These are phyloP conservation scores for Endothia cerciana DNA, from an alignment of 2,329 filamentous ascomycete species.

Conservation along the genomic window DNA sequence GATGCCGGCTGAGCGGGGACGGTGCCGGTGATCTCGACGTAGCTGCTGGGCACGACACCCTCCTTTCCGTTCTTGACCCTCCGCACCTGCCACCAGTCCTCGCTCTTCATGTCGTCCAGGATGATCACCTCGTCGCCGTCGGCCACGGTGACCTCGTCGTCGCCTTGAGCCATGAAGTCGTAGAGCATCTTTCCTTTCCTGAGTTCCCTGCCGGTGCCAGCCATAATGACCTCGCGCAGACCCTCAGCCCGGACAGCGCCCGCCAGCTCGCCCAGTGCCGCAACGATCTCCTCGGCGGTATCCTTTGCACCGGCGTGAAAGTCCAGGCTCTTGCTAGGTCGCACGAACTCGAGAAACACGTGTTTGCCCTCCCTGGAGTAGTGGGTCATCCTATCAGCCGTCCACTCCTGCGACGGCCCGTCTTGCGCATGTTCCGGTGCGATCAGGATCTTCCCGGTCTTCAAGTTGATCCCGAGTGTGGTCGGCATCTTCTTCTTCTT, in stretches of 20 bases:
- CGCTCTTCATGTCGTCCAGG: constrained; percentile 86
- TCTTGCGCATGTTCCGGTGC: constrained; percentile 83
- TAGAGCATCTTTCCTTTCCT: constrained; percentile 87
- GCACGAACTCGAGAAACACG: constrained; percentile 90
- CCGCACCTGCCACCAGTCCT: constrained; percentile 98
- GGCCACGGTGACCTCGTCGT: constrained; percentile 92
- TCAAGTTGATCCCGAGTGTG: constrained; percentile 90
- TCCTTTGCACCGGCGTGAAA: constrained; percentile 98
- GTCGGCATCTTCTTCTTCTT: constrained; percentile 98
- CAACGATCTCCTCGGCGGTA: constrained; percentile 91
- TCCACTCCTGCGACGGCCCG: constrained; percentile 89
- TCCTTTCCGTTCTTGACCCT: constrained; percentile 90
- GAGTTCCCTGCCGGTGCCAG: constrained; percentile 66
- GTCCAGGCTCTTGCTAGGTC: constrained; percentile 92
- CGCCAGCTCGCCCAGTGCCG: constrained; percentile 83
- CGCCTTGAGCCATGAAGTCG: constrained; percentile 94
- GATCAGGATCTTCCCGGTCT: constrained; percentile 86
- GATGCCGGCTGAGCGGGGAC: constrained; percentile 54
- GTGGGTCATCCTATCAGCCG: constrained; percentile 91
- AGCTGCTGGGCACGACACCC: constrained; percentile 95
- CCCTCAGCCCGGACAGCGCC: constrained; percentile 84
- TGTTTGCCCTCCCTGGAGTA: constrained; percentile 98
- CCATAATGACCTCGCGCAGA: constrained; percentile 82
- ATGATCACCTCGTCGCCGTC: constrained; percentile 90
- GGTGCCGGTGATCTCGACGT: constrained; percentile 83